These are phyloP conservation scores for Pseudogymnoascus sp. DNA, from an alignment of 2,329 filamentous ascomycete genomes.

Conservation along the genomic window DNA sequence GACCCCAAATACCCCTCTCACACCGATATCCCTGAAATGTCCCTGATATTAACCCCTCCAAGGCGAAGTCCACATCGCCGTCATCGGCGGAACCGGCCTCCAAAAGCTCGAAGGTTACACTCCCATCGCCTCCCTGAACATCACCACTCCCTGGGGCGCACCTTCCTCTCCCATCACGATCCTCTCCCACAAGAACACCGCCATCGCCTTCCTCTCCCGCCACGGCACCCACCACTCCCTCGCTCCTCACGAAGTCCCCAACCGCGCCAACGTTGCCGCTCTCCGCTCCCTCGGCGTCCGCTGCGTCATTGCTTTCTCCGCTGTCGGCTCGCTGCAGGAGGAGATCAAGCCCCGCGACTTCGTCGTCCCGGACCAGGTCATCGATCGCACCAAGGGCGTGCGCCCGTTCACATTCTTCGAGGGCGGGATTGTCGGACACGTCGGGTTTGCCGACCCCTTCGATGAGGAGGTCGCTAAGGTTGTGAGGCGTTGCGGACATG, in stretches of 20 bases:
- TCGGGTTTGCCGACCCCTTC: constrained; percentile 94
- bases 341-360: constrained; percentile 94
- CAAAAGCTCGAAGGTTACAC: constrained; percentile 79
- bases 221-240: constrained; percentile 85
- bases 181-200: constrained; percentile 73
- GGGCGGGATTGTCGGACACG: constrained; percentile 82
- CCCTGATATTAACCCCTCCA: constrained; percentile 1
- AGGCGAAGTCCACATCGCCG: constrained; percentile 73
- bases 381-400: constrained; percentile 89
- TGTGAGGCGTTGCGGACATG: constrained; percentile 65
- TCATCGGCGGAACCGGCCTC: constrained; percentile 90
- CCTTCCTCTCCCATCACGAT: constrained; percentile 73
- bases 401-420: constrained; percentile 95
- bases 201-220: constrained; percentile 87
- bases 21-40: neutral
- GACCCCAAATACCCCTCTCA: neutral
- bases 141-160: constrained; percentile 79
- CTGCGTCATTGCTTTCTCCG: constrained; percentile 87
- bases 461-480: constrained; percentile 69
- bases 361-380: constrained; percentile 90
- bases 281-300: constrained; percentile 82
- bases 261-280: constrained; percentile 96
- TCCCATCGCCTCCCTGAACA: constrained; percentile 69
- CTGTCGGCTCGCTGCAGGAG: constrained; percentile 87
- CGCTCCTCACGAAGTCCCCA: constrained; percentile 90